Conservation (phyloP, 768 basidiomycete genomes). For the Steccherinum ochraceum region DNA sequence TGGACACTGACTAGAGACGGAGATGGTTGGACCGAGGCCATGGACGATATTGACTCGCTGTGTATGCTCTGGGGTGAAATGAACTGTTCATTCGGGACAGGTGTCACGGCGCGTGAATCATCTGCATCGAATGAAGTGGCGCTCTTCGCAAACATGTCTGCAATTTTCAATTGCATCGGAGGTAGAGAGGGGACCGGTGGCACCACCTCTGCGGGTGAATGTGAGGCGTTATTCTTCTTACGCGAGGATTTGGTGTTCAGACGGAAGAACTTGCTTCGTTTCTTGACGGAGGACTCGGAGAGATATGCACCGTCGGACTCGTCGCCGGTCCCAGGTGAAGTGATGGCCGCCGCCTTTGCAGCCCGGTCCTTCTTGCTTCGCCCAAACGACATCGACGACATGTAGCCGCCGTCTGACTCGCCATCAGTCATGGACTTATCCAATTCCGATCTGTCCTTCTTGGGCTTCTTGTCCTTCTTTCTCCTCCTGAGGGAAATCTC, state of each 20-base stretch:
- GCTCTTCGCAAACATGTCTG: conserved; percentile 2
- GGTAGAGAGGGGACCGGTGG: conserved; percentile 11
- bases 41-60: neutral
- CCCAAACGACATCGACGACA: conserved; percentile 14
- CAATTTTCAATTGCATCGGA: conserved; percentile 4
- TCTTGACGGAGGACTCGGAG: conserved; percentile 25
- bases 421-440: conserved; percentile 19
- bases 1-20: neutral
- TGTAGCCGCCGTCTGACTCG: conserved; percentile 26
- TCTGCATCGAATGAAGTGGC: neutral
- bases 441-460: conserved; percentile 20
- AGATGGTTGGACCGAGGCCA: neutral
- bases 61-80: neutral
- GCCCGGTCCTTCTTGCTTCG: conserved; percentile 12
- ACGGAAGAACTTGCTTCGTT: conserved; percentile 19
- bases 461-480: conserved; percentile 21
- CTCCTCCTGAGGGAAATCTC: conserved; percentile 16
- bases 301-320: conserved; percentile 26
- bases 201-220: conserved; percentile 3
- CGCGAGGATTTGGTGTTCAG: conserved; percentile 14
- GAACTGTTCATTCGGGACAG: neutral
- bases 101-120: neutral
- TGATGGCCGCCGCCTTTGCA: conserved; percentile 11
- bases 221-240: conserved; percentile 7
- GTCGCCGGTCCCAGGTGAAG: conserved; percentile 15